Evolutionary conservation across 768 basidiomycete genomes (phyloP).

Genomic region (Mycena vitilis): DNA sequence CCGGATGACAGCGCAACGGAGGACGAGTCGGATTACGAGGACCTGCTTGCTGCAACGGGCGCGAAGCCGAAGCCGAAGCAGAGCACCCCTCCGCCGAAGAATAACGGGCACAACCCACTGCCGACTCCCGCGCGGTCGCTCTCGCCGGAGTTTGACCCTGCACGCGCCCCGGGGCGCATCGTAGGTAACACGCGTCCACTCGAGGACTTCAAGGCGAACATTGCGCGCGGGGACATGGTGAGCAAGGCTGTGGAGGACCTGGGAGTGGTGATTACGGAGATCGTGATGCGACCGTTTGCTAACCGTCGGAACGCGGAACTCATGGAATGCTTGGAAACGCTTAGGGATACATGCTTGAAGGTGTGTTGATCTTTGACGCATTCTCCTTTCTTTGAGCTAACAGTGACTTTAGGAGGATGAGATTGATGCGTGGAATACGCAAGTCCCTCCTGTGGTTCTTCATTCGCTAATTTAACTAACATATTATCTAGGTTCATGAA

Average conservation of each 20-base stretch:
- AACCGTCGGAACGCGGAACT: conserved; percentile 74
- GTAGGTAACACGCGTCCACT: conserved; percentile 81
- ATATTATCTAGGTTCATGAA: conserved; percentile 64
- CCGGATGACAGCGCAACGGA: conserved; percentile 68
- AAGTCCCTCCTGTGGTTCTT: conserved; percentile 39
- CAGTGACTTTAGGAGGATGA: conserved; percentile 73
- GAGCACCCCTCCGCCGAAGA: conserved; percentile 29
- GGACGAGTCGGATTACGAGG: conserved; percentile 52
- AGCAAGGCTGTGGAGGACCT: conserved; percentile 89
- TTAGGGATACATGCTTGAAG: conserved; percentile 76
- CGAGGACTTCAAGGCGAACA: conserved; percentile 79
- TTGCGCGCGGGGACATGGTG: conserved; percentile 81
- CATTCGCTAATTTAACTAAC: conserved; percentile 8
- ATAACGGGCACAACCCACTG: conserved; percentile 41
- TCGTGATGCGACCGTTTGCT: conserved; percentile 79
- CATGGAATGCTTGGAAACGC: conserved; percentile 73
- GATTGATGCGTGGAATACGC: conserved; percentile 86
- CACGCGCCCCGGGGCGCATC: conserved; percentile 76
- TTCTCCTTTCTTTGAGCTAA: background rate
- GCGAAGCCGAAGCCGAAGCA: conserved; percentile 21
- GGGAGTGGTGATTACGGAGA: conserved; percentile 74
- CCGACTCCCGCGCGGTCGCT: conserved; percentile 68
- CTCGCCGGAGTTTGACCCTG: conserved; percentile 58
- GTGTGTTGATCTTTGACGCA: conserved; percentile 49
- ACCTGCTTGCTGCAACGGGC: conserved; percentile 28